Evolutionary conservation across 1,284 basidiomycete species (phyloP).

Genomic region (Exobasidium rhododendri): DNA sequence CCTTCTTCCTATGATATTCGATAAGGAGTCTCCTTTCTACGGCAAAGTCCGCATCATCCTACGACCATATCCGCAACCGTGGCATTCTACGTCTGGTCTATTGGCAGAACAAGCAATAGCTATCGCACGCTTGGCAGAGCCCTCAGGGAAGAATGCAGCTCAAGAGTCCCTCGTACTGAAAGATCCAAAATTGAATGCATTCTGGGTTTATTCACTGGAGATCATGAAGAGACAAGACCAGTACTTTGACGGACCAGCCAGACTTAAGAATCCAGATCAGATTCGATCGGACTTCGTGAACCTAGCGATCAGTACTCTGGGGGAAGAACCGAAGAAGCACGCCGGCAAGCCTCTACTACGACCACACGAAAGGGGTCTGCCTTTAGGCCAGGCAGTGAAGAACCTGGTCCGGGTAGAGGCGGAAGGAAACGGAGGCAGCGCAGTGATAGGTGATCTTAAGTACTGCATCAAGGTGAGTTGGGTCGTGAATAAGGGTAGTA

Average conservation of each 20-base stretch:
- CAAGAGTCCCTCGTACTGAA: neutral
- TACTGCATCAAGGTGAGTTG: constrained; percentile 60
- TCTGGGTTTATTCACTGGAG: constrained; percentile 57
- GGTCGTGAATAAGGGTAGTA: no score
- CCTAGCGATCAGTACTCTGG: constrained; percentile 60
- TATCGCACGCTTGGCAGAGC: constrained; percentile 12
- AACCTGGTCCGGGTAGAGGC: constrained; percentile 67
- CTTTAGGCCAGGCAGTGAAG: constrained; percentile 58
- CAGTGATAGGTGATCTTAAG: constrained; percentile 77
- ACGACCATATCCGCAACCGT: constrained; percentile 71
- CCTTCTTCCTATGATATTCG: constrained; percentile 51
- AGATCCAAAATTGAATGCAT: constrained; percentile 56
- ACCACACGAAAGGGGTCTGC: constrained; percentile 56
- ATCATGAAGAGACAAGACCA: constrained; percentile 72
- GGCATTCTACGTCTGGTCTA: constrained; percentile 46
- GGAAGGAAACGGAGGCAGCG: constrained; percentile 70
- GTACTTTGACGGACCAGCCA: constrained; percentile 74
- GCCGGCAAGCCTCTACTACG: constrained; percentile 55
- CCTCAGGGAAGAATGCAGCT: constrained; percentile 6
- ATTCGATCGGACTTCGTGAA: constrained; percentile 59
- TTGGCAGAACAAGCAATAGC: constrained; percentile 12
- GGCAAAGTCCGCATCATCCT: constrained; percentile 76
- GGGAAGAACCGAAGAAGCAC: constrained; percentile 54
- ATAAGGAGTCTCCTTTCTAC: constrained; percentile 59
- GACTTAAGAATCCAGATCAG: constrained; percentile 66